These are phyloP conservation scores for Calocera cornea DNA, from an alignment of 768 basidiomycete genomes.

Conservation along the genomic window DNA sequence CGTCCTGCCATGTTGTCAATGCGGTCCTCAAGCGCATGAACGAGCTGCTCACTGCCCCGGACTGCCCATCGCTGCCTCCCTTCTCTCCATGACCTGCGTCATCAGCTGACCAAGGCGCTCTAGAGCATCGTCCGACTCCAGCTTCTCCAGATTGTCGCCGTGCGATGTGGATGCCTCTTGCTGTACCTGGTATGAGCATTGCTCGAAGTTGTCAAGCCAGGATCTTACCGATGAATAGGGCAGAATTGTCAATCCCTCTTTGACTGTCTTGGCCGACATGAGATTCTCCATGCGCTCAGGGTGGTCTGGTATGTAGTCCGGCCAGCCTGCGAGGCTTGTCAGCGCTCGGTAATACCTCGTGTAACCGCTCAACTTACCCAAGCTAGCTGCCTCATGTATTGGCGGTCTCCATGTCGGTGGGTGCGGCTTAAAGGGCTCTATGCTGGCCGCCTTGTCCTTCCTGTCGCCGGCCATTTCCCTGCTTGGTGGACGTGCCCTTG, in stretches of 20 bases:
- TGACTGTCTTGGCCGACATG: not conserved
- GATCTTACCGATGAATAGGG: not conserved
- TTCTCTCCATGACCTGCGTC: not conserved
- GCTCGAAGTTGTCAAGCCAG: not conserved
- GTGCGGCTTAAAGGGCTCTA: not conserved
- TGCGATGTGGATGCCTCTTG: not conserved
- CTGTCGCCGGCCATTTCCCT: not conserved
- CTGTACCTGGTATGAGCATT: not conserved
- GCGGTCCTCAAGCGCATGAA: not conserved
- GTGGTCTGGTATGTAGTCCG: not conserved
- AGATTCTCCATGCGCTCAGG: conserved; percentile 3
- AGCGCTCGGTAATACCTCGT: not conserved
- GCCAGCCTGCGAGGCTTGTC: not conserved
- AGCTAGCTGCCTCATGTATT: not conserved
- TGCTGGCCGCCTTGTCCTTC: not conserved
- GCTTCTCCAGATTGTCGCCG: not conserved
- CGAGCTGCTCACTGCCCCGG: not conserved
- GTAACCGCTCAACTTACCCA: not conserved
- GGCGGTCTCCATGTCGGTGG: conserved; percentile 1
- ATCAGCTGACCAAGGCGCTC: not conserved
- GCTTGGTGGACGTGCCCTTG: not conserved
- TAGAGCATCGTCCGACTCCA: not conserved
- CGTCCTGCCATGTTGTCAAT: conserved; percentile 15
- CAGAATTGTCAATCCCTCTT: not conserved
- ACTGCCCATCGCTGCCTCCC: not conserved